Evolutionary conservation across 2,329 filamentous ascomycete genomes (phyloP), one percentile per base, ranked within the genome.

Genomic region (Pyrenophora seminiperda): DNA sequence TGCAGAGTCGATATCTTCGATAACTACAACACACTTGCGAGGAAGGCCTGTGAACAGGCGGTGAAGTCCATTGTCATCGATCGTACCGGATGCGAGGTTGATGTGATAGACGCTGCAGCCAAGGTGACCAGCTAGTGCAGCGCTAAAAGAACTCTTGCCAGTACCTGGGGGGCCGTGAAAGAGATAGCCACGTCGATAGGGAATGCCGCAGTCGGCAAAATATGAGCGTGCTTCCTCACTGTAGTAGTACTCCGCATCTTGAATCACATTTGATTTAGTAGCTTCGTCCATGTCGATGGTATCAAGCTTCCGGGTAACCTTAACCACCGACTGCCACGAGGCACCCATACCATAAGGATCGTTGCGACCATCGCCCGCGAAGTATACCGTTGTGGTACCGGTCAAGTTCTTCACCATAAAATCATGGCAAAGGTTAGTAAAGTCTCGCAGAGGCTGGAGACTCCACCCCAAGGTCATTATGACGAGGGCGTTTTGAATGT

Each of bases 1-100:
- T 4, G 68, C 66, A 11, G 67, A 67, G 45, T 78, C 70, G 30
- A 68, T 73, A 45, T 77, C 74, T 51, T 77, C 72, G n/a, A 77
- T 54, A 2, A 77, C 63, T 10, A 77, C 65, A 17, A 77, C 54
- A 47, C 67, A 77, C 39, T 67, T 66, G 4, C 59, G 55, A 10
- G 68, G 71, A n/a, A 77, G 63, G 10, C 47, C 41, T 5, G 39
- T 5, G 4, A 53, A 53, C 6, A 45, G 51, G 0, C 44, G 50
- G 14, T 69, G 66, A 0, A 76, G 59, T 5, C 41, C 60, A n/a
- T 53, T 44, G 36, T 75, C 65, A 15, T 57, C 67, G 17, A 67
- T 60, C 17, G 54, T 50, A 6, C 66, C 59, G 2, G 53, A 55
- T 11, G 69, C 62, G 7, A 77, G 62, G 33, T 68, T 72, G 45